Evolutionary conservation across 139 green algal genomes (phyloP).

Genomic region (Coccomyxa sp.): DNA sequence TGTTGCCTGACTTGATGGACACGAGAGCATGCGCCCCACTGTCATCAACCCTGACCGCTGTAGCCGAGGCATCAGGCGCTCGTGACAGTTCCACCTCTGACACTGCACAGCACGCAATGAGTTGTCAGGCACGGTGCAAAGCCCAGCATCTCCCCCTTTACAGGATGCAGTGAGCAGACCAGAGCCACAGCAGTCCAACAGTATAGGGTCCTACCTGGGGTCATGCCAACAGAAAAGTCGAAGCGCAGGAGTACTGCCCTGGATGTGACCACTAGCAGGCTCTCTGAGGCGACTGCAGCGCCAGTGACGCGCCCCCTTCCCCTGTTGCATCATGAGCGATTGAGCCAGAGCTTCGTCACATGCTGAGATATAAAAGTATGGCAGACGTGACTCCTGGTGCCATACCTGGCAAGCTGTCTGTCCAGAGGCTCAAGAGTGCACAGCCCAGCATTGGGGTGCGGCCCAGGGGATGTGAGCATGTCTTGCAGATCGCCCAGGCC

Average conservation of each 20-base stretch:
- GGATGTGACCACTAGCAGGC: conserved; percentile 68
- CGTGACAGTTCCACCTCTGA: conserved; percentile 49
- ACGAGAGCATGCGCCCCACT: conserved; percentile 50
- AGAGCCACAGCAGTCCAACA: too few relatives aligned
- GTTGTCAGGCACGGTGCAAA: neutral
- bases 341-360: too few relatives aligned
- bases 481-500: too few relatives aligned
- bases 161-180: neutral
- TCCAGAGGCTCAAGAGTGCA: too few relatives aligned
- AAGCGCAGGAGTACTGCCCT: conserved; percentile 74
- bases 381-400: too few relatives aligned
- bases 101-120: conserved; percentile 17
- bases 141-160: neutral
- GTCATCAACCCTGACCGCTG: conserved; percentile 51
- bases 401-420: too few relatives aligned
- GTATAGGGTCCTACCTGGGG: conserved; percentile 10
- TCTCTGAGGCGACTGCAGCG: conserved; percentile 48
- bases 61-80: conserved; percentile 31
- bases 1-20: conserved; percentile 13
- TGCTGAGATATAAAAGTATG: too few relatives aligned
- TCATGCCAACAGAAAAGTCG: conserved; percentile 33
- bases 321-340: too few relatives aligned
- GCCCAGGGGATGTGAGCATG: too few relatives aligned
- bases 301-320: conserved; percentile 48
- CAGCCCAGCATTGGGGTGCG: too few relatives aligned